phyloP scores from a whole-genome alignment of 345 rosid genomes.

The Populus euphratica region DNA sequence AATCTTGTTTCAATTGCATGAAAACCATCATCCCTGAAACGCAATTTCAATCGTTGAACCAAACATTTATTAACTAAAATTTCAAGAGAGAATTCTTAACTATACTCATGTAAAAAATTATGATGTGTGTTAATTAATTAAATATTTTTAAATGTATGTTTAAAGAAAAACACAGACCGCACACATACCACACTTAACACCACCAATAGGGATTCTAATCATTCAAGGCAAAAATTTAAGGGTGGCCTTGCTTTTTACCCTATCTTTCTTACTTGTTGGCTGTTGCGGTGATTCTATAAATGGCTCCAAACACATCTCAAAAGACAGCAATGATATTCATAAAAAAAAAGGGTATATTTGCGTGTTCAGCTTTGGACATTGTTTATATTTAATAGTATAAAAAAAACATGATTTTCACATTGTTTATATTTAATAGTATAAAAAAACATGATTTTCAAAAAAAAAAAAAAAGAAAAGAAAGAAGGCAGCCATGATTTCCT shows the following conservation, averaged over 20 bases:
- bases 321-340: constrained; percentile 28
- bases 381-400: constrained; percentile 14
- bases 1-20: no score
- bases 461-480: no score
- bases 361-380: constrained; percentile 3
- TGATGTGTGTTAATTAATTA: no score
- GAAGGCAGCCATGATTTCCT: constrained; percentile 7
- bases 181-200: background rate
- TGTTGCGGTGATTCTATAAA: background rate
- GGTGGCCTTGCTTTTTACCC: constrained; percentile 3
- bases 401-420: background rate
- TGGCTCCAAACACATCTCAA: constrained; percentile 33
- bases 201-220: constrained; percentile 25
- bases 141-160: no score
- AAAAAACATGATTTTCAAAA: background rate
- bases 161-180: no score
- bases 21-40: no score
- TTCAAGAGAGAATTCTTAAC: no score
- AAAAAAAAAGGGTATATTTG: constrained; percentile 20
- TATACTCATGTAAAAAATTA: no score
- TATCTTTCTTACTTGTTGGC: background rate
- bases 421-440: constrained; percentile 12
- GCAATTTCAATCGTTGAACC: no score
- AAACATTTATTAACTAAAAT: no score
- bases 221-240: constrained; percentile 20